Base-by-base conservation (phyloP, 768 basidiomycete species). In the Suillus lakei region DNA sequence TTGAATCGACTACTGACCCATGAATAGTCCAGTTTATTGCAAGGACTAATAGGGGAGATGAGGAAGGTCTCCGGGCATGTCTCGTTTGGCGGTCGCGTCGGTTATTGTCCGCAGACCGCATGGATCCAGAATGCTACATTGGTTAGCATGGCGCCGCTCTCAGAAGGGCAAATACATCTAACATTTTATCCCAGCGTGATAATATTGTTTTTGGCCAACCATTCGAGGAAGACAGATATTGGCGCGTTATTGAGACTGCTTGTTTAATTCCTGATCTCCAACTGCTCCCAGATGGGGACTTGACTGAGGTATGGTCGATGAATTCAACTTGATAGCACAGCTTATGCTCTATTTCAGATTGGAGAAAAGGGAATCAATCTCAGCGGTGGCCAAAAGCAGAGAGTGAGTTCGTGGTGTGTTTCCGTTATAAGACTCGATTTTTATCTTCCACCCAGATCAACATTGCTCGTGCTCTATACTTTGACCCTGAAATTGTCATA, bases 41-140 rank as follows among this genome's bases (percentile, higher is more conserved):
- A 86, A 70, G 88, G 87, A 4, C 76, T 93, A 32, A 84, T 91
- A 46, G 90, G 91, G 6, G 91, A 91, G 76, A 91, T 91, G 90
- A 79, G 83, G 21, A 80, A 79, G 64, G 67, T 81, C 3, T 73
- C 76, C 10, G 91, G 91, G 0, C 72, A 76, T 15, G 83, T 89
- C 43, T 76, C 79, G 0, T 88, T 91, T 68, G 87, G 91, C 8
- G 90, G 91, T 0, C 76, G 79, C 16, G 81, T 91, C 12, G 89
- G 85, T 6, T 93, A 91, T 71, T 90, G 88, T 71, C 83, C 90
- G 18, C 91, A 93, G 75, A 85, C 84, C 0, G 88, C 90, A 0
- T 93, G 91, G 91, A 91, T 93, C 56, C 89, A 91, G 73, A 91
- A 91, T 71, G 85, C 86, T 0, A 81, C 86, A 5, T 69, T 89